These are phyloP conservation scores for Aspergillus pseudoviridinutans DNA, from an alignment of 2,329 filamentous ascomycete genomes.

Conservation along the genomic window DNA sequence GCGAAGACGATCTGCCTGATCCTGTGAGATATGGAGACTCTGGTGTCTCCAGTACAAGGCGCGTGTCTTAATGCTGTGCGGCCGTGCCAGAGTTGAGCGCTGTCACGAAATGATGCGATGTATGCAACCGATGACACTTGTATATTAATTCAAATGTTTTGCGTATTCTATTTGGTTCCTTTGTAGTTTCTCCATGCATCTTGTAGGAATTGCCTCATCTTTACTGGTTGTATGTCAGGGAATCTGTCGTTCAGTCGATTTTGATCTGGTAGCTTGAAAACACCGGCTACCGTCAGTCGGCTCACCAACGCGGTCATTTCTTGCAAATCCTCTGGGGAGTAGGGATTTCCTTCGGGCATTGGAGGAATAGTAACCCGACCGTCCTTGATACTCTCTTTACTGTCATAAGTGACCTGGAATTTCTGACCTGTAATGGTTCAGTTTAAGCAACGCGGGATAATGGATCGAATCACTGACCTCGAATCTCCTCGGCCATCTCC, in stretches of 20 bases:
- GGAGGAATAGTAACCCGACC: constrained; percentile 34
- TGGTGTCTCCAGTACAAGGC: neutral
- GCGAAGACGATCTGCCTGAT: constrained; percentile 22
- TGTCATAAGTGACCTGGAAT: constrained; percentile 34
- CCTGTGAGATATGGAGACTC: constrained; percentile 1
- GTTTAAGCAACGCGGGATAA: neutral
- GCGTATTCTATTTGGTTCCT: neutral
- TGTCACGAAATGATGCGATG: neutral
- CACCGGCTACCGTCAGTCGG: constrained; percentile 24
- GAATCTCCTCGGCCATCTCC: constrained; percentile 40
- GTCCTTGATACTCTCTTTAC: constrained; percentile 27
- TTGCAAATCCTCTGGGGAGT: constrained; percentile 19
- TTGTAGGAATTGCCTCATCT: constrained; percentile 21
- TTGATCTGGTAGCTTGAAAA: constrained; percentile 24
- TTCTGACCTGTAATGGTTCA: constrained; percentile 23
- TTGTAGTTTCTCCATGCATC: constrained; percentile 5
- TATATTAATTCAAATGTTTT: neutral
- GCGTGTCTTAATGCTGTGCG: neutral
- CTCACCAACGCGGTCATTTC: constrained; percentile 26
- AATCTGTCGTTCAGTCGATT: constrained; percentile 20
- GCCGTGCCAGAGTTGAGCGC: neutral
- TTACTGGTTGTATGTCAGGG: constrained; percentile 20
- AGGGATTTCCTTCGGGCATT: constrained; percentile 15
- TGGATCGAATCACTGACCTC: constrained; percentile 28
- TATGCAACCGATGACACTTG: neutral